A percentile compares a stretch with the other conserved stretches of the same genome.
Conservation (phyloP, 805 yeast genomes). For the Ogataea nitratoaversa region DNA sequence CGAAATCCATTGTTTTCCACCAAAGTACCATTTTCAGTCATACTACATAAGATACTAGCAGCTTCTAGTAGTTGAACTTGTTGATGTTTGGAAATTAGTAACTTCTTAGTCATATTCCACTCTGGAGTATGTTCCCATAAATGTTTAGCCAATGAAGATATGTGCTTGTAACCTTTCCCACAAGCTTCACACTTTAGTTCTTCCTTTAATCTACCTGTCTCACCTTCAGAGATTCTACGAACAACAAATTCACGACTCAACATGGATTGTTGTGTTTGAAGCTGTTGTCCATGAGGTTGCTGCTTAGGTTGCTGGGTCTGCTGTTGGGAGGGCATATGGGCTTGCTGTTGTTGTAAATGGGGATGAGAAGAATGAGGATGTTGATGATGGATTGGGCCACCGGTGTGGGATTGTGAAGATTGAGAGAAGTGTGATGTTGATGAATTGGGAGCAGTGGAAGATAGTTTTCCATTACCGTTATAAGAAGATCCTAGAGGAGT, state of each 20-base stretch:
- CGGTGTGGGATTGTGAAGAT: conserved; percentile 18
- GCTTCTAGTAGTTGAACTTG: conserved; percentile 81
- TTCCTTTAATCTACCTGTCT: conserved; percentile 78
- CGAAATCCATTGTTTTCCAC: conserved; percentile 12
- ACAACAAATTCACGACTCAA: conserved; percentile 69
- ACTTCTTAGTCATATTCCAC: conserved; percentile 82
- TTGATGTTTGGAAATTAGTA: conserved; percentile 80
- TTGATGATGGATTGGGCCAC: conserved; percentile 20
- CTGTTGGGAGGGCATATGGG: neutral
- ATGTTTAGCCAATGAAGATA: conserved; percentile 82
- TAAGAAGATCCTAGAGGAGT: conserved; percentile 2
- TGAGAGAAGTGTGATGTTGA: conserved; percentile 12
- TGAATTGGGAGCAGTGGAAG: conserved; percentile 20
- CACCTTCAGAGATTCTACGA: conserved; percentile 80
- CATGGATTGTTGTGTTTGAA: conserved; percentile 41
- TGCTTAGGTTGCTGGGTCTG: conserved; percentile 14
- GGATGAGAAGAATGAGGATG: conserved; percentile 9
- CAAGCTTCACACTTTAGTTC: conserved; percentile 86
- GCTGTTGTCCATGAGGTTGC: no score
- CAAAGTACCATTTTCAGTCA: conserved; percentile 43
- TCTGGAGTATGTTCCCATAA: conserved; percentile 94
- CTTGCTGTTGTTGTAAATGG: conserved; percentile 2
- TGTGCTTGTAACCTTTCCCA: conserved; percentile 88
- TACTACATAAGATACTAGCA: conserved; percentile 70
- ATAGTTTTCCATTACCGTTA: conserved; percentile 11